phyloP scores from a whole-genome alignment of 2,329 filamentous ascomycete genomes.

The Colletotrichum siamense region DNA sequence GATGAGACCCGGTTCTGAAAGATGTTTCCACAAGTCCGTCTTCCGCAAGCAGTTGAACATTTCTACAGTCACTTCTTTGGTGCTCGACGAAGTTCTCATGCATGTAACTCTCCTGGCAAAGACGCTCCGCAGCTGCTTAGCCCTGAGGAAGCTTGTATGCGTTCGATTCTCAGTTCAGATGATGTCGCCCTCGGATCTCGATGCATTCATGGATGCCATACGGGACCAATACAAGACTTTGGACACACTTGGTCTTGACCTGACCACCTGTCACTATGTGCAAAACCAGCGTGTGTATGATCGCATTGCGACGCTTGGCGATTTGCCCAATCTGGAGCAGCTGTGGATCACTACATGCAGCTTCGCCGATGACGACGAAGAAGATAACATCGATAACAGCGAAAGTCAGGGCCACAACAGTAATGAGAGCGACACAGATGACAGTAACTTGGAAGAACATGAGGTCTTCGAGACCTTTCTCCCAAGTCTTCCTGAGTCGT shows the following conservation, averaged over 20 bases:
- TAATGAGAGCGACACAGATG: neutral
- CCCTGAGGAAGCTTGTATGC: neutral
- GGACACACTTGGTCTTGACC: neutral
- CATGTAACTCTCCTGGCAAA: fast-evolving
- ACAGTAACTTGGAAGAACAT: neutral
- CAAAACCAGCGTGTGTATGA: neutral
- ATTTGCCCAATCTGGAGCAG: neutral
- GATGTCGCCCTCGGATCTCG: neutral
- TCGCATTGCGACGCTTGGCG: neutral
- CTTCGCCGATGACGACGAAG: neutral
- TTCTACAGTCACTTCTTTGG: neutral
- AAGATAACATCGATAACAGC: neutral
- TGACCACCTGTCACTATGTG: neutral
- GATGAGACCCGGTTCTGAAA: neutral
- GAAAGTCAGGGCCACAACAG: neutral
- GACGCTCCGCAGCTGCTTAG: fast-evolving
- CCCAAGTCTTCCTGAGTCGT: neutral
- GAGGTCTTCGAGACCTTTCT: neutral
- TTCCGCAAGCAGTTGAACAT: neutral
- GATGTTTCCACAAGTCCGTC: fast-evolving
- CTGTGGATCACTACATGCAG: neutral
- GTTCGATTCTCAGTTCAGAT: fast-evolving
- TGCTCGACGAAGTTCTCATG: neutral
- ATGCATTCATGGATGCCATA: neutral
- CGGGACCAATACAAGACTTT: neutral